Evolutionary conservation across 768 basidiomycete species (phyloP).

Genomic region (Hydnum rufescens): DNA sequence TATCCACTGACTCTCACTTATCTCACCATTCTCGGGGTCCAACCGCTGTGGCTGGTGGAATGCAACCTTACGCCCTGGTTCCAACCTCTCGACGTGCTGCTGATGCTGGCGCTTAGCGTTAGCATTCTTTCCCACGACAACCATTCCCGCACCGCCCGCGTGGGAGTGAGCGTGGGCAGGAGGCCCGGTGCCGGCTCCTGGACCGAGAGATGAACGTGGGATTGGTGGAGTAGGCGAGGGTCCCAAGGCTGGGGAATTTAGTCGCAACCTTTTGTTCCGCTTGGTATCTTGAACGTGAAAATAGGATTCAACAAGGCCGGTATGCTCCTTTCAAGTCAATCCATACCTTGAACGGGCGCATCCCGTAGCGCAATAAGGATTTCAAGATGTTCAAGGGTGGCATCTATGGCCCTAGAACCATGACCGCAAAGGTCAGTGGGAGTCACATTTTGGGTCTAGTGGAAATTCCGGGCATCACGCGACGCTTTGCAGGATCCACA

Average conservation of each 20-base stretch:
- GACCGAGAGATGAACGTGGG: constrained; percentile 12
- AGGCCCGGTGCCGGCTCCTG: not conserved
- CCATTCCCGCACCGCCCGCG: not conserved
- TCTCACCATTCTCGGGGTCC: constrained; percentile 19
- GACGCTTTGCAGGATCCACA: too few relatives aligned
- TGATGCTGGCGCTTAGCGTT: not conserved
- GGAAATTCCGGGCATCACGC: too few relatives aligned
- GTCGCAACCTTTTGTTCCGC: constrained; percentile 55
- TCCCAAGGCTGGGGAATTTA: constrained; percentile 43
- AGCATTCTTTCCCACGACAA: not conserved
- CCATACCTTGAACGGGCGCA: constrained; percentile 49
- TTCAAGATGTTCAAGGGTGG: constrained; percentile 45
- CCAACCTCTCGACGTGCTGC: constrained; percentile 11
- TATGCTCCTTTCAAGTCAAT: constrained; percentile 7
- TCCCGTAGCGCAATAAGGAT: constrained; percentile 54
- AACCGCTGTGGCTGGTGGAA: constrained; percentile 39
- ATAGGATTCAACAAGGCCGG: not conserved
- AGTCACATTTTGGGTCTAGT: not conserved
- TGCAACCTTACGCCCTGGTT: constrained; percentile 58
- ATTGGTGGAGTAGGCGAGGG: constrained; percentile 19
- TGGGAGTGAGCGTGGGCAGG: not conserved
- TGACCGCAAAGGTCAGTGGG: not conserved
- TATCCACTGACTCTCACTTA: constrained; percentile 44
- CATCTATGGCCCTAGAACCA: constrained; percentile 43
- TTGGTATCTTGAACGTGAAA: constrained; percentile 31